Evolutionary conservation across 352 stramenopile genomes (phyloP).

Genomic region (Pythium oligandrum): DNA sequence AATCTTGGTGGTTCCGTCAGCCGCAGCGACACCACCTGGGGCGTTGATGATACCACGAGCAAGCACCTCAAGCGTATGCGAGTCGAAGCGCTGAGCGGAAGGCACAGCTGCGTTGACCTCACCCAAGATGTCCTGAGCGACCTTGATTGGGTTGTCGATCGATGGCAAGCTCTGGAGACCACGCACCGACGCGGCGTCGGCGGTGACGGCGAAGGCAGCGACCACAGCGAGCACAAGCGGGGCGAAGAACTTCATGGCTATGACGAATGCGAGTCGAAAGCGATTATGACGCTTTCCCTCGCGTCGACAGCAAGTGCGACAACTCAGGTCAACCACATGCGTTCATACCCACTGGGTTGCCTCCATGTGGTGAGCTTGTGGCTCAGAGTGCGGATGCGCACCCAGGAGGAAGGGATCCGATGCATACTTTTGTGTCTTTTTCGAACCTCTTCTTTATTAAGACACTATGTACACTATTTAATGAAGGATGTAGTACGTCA

Average conservation of each 20-base stretch:
- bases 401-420: too few relatives aligned
- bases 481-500: too few relatives aligned
- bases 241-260: not conserved
- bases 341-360: too few relatives aligned
- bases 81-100: not conserved
- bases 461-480: too few relatives aligned
- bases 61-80: not conserved
- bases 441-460: too few relatives aligned
- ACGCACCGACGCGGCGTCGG: not conserved
- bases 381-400: too few relatives aligned
- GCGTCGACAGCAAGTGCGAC: too few relatives aligned
- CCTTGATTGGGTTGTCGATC: not conserved
- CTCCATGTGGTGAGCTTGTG: too few relatives aligned
- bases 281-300: too few relatives aligned
- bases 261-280: too few relatives aligned
- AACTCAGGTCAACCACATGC: too few relatives aligned
- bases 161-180: not conserved
- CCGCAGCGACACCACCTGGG: not conserved
- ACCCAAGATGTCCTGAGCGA: not conserved
- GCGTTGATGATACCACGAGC: not conserved
- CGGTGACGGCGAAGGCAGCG: not conserved
- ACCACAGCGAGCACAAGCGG: not conserved
- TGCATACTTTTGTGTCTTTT: too few relatives aligned
- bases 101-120: not conserved
- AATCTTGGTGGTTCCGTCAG: not conserved